Percentiles rank a stretch among this genome's conserved stretches.
Conservation (phyloP, 805 yeast species). For the Suhomyces sp. region DNA sequence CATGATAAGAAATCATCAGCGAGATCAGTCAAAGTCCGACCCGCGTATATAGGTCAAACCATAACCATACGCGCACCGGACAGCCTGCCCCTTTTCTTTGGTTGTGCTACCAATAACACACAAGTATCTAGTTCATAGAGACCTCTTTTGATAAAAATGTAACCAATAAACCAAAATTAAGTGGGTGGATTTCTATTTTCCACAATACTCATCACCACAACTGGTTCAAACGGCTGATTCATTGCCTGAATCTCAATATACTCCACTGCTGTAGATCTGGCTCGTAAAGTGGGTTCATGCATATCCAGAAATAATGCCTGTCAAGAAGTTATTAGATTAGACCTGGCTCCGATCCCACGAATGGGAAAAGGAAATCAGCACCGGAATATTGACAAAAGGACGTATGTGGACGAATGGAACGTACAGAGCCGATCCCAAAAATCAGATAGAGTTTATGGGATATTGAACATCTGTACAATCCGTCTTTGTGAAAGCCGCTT, state of each 20-base stretch:
- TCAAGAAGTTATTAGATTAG: neutral
- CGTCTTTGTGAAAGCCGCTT: neutral
- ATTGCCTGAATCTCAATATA: neutral
- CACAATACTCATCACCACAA: neutral
- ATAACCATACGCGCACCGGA: neutral
- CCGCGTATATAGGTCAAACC: neutral
- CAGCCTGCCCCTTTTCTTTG: neutral
- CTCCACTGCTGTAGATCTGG: neutral
- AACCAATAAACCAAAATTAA: constrained; percentile 4
- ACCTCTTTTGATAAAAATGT: constrained; percentile 1
- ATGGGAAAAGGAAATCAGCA: neutral
- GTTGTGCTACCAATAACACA: neutral
- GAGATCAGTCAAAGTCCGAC: neutral
- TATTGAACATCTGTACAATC: neutral
- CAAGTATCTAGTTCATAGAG: neutral
- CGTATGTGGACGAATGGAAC: neutral
- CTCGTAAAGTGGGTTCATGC: neutral
- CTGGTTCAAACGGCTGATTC: neutral
- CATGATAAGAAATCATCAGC: constrained; percentile 1
- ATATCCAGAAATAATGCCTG: neutral
- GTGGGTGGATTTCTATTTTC: neutral
- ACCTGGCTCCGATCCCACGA: neutral
- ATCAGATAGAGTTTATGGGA: neutral
- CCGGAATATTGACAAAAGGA: neutral
- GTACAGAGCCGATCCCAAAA: neutral